phyloP scores from a whole-genome alignment of 345 rosid genomes.

The Pseudoturritis turrita region DNA sequence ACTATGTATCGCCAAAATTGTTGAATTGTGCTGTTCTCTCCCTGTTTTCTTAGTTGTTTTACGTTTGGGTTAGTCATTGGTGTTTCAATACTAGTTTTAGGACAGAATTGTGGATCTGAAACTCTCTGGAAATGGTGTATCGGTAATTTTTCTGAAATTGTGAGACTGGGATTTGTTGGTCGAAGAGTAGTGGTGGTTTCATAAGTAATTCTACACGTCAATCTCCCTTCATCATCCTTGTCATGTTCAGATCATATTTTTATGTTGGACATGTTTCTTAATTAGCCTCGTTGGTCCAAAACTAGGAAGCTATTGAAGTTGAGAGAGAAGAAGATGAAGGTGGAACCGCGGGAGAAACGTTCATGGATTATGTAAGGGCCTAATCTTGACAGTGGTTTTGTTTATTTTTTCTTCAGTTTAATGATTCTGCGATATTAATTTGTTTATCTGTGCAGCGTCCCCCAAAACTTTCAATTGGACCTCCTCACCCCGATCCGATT shows the following conservation, averaged over 20 bases:
- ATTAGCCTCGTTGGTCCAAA: background rate
- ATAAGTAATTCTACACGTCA: background rate
- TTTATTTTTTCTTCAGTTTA: background rate
- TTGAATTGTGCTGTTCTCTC: background rate
- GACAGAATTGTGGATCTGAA: background rate
- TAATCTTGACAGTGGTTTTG: conserved; percentile 7
- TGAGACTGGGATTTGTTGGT: background rate
- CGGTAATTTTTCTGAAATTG: background rate
- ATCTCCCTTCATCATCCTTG: background rate
- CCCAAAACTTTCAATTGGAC: conserved; percentile 83
- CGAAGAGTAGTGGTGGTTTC: background rate
- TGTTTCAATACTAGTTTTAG: background rate
- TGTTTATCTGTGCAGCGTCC: conserved; percentile 58
- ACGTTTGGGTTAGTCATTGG: background rate
- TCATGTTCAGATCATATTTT: background rate
- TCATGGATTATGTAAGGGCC: conserved; percentile 84
- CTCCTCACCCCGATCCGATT: conserved; percentile 94
- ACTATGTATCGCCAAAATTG: background rate
- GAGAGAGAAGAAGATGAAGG: conserved; percentile 99
- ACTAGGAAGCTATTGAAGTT: conserved; percentile 92
- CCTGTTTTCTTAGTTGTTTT: background rate
- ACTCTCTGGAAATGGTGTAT: background rate
- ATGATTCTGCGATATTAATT: background rate
- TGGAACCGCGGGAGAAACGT: conserved; percentile 87
- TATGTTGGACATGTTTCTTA: conserved; percentile 1